Conservation (phyloP, 2,329 filamentous ascomycete species). For the Stylonectria norvegica region DNA sequence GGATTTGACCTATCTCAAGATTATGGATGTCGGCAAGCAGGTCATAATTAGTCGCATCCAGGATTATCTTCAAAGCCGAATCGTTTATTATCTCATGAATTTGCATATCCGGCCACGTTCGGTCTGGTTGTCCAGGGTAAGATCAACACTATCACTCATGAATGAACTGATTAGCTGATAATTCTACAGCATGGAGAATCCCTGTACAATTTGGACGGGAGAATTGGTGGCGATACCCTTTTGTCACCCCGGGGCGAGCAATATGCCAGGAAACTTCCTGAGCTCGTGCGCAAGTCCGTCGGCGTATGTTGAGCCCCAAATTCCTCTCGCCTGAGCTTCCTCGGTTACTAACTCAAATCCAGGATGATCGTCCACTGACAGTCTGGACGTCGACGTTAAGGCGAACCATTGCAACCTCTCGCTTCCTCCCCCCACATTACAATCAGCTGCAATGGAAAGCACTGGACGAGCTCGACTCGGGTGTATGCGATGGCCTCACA, state of each 20-base stretch:
- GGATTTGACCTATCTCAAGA: constrained; percentile 90
- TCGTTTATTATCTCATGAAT: constrained; percentile 99
- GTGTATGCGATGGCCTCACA: constrained; percentile 93
- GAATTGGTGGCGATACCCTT: constrained; percentile 88
- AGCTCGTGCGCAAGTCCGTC: constrained; percentile 79
- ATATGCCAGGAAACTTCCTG: constrained; percentile 81
- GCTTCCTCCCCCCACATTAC: constrained; percentile 74
- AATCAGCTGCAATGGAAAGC: constrained; percentile 99
- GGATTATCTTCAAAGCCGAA: constrained; percentile 92
- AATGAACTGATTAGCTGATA: neutral
- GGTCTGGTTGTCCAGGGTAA: constrained; percentile 90
- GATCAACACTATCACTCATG: constrained; percentile 31
- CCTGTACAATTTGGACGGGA: constrained; percentile 81
- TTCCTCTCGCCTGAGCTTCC: neutral
- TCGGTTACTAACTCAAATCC: constrained; percentile 9
- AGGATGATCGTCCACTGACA: constrained; percentile 59
- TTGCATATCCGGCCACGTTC: constrained; percentile 94
- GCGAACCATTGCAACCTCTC: constrained; percentile 88
- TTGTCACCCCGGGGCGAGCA: constrained; percentile 82
- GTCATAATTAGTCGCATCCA: constrained; percentile 98
- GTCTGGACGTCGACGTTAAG: constrained; percentile 63
- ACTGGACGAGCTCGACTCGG: constrained; percentile 92
- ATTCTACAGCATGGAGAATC: constrained; percentile 80
- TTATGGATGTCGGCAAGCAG: constrained; percentile 92
- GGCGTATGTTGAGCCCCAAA: constrained; percentile 56